These are phyloP conservation scores for Cladobotryum protrusum DNA, from an alignment of 2,329 filamentous ascomycete genomes.

Conservation along the genomic window DNA sequence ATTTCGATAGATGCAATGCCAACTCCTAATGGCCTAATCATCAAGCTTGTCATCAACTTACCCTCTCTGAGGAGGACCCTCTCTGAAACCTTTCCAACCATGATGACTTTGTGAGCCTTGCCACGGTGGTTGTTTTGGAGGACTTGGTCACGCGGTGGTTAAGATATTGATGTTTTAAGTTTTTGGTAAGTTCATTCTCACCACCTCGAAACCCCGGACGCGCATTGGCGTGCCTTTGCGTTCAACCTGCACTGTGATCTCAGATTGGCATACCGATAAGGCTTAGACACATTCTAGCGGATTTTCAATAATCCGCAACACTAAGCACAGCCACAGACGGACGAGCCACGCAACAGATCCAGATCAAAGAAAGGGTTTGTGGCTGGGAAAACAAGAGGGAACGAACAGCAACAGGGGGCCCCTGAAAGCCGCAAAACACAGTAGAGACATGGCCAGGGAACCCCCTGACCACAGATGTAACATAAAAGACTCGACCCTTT, in stretches of 20 bases:
- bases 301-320: background rate
- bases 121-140: conserved; percentile 1
- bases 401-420: too few species aligned
- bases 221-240: conserved; percentile 9
- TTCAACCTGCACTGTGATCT: conserved; percentile 8
- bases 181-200: conserved; percentile 6
- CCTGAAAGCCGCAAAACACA: too few species aligned
- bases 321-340: too few species aligned
- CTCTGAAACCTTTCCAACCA: conserved; percentile 62
- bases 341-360: too few species aligned
- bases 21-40: background rate
- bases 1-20: background rate
- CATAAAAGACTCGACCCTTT: too few species aligned
- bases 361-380: too few species aligned
- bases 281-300: background rate
- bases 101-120: conserved; percentile 31
- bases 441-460: too few species aligned
- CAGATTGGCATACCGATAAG: conserved; percentile 4
- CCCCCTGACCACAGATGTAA: too few species aligned
- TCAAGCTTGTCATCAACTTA: conserved; percentile 27
- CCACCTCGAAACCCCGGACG: conserved; percentile 1
- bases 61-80: conserved; percentile 58
- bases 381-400: too few species aligned
- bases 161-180: background rate
- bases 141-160: background rate